These are phyloP conservation scores for Notholithocarpus densiflorus DNA, from an alignment of 306 rosid species.

Conservation along the genomic window DNA sequence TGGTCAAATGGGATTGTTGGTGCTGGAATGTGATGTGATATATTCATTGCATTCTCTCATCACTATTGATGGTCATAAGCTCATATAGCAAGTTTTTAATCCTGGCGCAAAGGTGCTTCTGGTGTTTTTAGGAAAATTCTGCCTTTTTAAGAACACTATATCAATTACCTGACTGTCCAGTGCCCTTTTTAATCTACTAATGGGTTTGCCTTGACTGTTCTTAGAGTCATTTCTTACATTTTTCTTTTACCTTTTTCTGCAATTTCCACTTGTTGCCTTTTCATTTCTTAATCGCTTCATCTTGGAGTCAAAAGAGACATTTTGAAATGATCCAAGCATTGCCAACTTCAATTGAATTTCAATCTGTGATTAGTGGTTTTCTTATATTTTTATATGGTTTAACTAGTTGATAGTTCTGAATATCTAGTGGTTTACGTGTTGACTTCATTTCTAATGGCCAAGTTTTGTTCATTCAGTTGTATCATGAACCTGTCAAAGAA, in stretches of 20 bases:
- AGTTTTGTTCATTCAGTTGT: neutral
- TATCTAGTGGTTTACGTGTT: neutral
- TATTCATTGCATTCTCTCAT: neutral
- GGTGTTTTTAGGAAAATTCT: too few relatives aligned
- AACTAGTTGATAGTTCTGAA: neutral
- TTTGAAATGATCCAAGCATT: neutral
- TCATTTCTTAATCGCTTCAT: neutral
- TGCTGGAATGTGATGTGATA: neutral
- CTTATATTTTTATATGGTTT: neutral
- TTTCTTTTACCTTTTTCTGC: neutral
- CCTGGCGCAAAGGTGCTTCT: too few relatives aligned
- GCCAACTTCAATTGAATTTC: neutral
- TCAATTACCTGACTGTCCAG: neutral
- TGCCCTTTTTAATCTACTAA: neutral
- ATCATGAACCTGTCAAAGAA: neutral
- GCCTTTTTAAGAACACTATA: neutral
- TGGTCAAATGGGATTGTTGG: neutral
- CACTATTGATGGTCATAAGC: neutral
- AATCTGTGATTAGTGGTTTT: neutral
- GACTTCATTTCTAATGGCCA: neutral
- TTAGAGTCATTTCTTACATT: neutral
- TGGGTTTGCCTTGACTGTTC: neutral
- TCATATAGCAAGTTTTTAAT: too few relatives aligned
- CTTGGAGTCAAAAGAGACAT: neutral
- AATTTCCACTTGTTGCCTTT: neutral